Conservation (phyloP, 169 alveolate genomes). For the Condylostoma magnum region DNA sequence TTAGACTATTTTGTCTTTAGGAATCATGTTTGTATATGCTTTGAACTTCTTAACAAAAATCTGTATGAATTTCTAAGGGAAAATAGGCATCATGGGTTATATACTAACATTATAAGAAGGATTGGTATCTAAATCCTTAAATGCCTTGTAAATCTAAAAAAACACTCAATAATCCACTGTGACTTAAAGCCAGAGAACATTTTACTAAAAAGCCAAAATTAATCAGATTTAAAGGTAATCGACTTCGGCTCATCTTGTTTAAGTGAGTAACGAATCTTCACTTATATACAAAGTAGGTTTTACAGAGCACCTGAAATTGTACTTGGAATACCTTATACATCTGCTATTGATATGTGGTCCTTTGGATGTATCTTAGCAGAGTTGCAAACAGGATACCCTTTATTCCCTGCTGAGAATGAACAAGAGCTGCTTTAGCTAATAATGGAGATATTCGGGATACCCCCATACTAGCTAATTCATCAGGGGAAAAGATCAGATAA, state of each 20-base stretch:
- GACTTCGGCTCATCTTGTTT: constrained; percentile 76
- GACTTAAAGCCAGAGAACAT: constrained; percentile 86
- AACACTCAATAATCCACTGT: constrained; percentile 72
- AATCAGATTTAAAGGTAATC: constrained; percentile 58
- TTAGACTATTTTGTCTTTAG: constrained; percentile 74
- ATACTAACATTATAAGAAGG: constrained; percentile 66
- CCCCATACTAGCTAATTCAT: constrained; percentile 42
- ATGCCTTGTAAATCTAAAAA: constrained; percentile 59
- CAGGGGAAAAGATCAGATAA: constrained; percentile 37
- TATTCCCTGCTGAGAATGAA: constrained; percentile 85
- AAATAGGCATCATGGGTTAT: constrained; percentile 73
- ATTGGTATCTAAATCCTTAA: constrained; percentile 73
- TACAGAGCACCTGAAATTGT: constrained; percentile 62
- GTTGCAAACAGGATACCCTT: constrained; percentile 76
- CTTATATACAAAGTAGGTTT: constrained; percentile 68
- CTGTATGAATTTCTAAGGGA: constrained; percentile 73
- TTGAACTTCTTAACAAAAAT: constrained; percentile 80
- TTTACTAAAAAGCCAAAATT: constrained; percentile 46
- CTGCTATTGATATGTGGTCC: constrained; percentile 84
- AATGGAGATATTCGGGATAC: constrained; percentile 66
- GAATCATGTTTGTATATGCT: constrained; percentile 78
- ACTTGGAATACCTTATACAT: constrained; percentile 76
- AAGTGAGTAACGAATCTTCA: constrained; percentile 68
- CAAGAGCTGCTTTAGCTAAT: constrained; percentile 56
- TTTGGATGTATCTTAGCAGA: constrained; percentile 83